Evolutionary conservation across 2,329 filamentous ascomycete genomes (phyloP).

Genomic region (Fusarium sacchari): DNA sequence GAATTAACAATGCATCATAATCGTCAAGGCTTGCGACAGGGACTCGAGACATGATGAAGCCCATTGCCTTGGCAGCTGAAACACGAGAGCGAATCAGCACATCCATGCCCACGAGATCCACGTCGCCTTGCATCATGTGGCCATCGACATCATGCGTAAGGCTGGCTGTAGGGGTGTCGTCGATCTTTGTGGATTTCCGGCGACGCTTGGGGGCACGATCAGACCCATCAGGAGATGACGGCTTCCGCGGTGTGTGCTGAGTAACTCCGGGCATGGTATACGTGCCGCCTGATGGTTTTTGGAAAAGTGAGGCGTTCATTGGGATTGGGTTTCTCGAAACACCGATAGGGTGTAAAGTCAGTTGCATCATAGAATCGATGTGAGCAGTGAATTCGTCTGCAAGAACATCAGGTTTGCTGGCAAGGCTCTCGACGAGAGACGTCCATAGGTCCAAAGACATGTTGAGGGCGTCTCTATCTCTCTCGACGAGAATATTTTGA

Average conservation of each 20-base stretch:
- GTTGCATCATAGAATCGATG: slow-evolving; percentile 81
- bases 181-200: slow-evolving; percentile 84
- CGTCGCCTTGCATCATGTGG: slow-evolving; percentile 96
- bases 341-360: slow-evolving; percentile 91
- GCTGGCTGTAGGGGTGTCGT: slow-evolving; percentile 70
- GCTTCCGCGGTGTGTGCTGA: slow-evolving; percentile 56
- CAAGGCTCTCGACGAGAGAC: slow-evolving; percentile 76
- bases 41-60: slow-evolving; percentile 81
- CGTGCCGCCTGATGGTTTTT: slow-evolving; percentile 89
- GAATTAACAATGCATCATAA: slow-evolving; percentile 73
- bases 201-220: slow-evolving; percentile 79
- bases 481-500: slow-evolving; percentile 94
- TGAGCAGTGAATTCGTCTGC: slow-evolving; percentile 79
- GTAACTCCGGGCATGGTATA: slow-evolving; percentile 68
- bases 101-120: slow-evolving; percentile 92
- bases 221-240: slow-evolving; percentile 62
- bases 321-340: slow-evolving; percentile 90
- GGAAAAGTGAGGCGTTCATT: slow-evolving; percentile 89
- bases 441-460: slow-evolving; percentile 90
- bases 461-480: slow-evolving; percentile 83
- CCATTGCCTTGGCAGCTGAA: slow-evolving; percentile 87
- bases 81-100: slow-evolving; percentile 88
- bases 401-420: slow-evolving; percentile 71
- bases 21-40: slow-evolving; percentile 70
- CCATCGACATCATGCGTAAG: slow-evolving; percentile 95